These are phyloP conservation scores for Solanum medicagineum DNA, from an alignment of 257 asterid species.

Conservation along the genomic window DNA sequence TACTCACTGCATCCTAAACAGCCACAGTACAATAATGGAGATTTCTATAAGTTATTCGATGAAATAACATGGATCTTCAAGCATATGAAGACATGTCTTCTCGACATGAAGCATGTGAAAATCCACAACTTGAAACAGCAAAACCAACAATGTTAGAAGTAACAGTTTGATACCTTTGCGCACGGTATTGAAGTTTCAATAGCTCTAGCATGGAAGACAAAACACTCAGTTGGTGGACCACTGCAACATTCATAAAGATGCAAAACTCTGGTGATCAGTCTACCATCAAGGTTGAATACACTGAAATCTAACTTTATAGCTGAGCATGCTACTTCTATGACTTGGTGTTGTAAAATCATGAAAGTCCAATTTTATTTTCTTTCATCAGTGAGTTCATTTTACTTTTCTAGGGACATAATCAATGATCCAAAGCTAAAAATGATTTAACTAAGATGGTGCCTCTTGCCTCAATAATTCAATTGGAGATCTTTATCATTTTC, in stretches of 20 bases:
- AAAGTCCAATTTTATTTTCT: not conserved
- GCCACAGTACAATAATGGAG: not conserved
- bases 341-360: not conserved
- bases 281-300: not conserved
- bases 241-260: slow-evolving; percentile 31
- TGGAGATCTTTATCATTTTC: not conserved
- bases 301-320: not conserved
- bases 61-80: not conserved
- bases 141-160: not conserved
- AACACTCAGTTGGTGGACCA: slow-evolving; percentile 97
- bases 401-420: not conserved
- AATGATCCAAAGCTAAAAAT: not conserved
- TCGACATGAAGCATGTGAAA: not conserved
- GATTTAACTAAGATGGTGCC: not conserved
- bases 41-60: not conserved
- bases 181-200: slow-evolving; percentile 55
- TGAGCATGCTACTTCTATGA: not conserved
- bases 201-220: slow-evolving; percentile 85
- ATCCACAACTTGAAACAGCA: not conserved
- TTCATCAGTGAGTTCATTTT: not conserved
- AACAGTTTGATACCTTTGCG: slow-evolving; percentile 32
- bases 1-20: not conserved
- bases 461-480: not conserved
- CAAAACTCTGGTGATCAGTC: not conserved
- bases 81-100: not conserved